These are phyloP conservation scores for Eucalyptus pauciflora DNA, from an alignment of 345 rosid genomes.

Conservation along the genomic window DNA sequence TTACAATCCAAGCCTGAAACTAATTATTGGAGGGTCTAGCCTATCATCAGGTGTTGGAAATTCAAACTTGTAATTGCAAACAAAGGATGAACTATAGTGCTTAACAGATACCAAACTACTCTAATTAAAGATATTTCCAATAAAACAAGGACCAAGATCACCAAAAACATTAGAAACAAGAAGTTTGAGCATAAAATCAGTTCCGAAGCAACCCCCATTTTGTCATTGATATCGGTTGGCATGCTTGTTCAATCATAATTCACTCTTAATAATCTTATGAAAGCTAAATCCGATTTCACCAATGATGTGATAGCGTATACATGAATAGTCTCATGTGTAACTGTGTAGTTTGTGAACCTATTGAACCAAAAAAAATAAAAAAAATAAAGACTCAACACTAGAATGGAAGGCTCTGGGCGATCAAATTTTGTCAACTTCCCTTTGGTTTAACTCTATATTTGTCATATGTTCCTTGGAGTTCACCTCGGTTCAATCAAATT, in stretches of 20 bases:
- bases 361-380: background rate
- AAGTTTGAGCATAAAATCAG: too few species aligned
- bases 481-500: too few species aligned
- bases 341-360: background rate
- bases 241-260: background rate
- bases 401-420: slow-evolving; percentile 38
- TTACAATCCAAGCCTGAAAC: slow-evolving; percentile 65
- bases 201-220: too few species aligned
- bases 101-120: too few species aligned
- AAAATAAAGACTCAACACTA: slow-evolving; percentile 50
- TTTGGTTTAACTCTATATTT: too few species aligned
- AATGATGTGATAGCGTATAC: background rate
- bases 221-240: too few species aligned
- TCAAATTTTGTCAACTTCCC: too few species aligned
- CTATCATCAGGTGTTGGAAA: slow-evolving; percentile 98
- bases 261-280: background rate
- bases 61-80: slow-evolving; percentile 85
- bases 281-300: background rate
- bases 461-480: too few species aligned
- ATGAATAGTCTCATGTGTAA: background rate
- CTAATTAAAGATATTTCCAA: too few species aligned
- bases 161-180: too few species aligned
- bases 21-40: slow-evolving; percentile 93
- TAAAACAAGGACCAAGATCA: too few species aligned
- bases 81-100: background rate